A percentile compares a stretch with the other conserved stretches of the same genome.
phyloP scores from a whole-genome alignment of 495 filamentous ascomycete species.

The Aspergillus heteromorphus region DNA sequence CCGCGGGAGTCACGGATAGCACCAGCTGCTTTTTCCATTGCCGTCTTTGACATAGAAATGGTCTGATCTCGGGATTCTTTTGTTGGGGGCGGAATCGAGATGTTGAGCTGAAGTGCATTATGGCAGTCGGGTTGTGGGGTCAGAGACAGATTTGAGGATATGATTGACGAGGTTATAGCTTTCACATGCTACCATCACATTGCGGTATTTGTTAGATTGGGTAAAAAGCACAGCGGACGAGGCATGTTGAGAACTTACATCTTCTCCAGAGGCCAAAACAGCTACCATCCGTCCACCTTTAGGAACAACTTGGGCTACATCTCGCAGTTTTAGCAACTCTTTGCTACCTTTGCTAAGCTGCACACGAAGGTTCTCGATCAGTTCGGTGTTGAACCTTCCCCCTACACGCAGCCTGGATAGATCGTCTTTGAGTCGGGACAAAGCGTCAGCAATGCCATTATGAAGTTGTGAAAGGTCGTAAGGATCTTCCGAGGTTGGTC shows the following conservation, averaged over 20 bases:
- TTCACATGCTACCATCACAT: constrained; percentile 52
- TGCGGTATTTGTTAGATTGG: neutral
- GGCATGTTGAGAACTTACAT: constrained; percentile 38
- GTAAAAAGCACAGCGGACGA: constrained; percentile 6
- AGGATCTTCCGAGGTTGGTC: constrained; percentile 44
- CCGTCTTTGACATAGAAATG: constrained; percentile 51
- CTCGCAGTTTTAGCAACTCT: constrained; percentile 49
- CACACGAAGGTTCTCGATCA: constrained; percentile 61
- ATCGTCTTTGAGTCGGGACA: constrained; percentile 54
- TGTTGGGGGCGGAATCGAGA: constrained; percentile 64
- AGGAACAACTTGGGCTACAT: constrained; percentile 72
- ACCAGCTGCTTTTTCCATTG: constrained; percentile 53
- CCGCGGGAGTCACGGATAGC: constrained; percentile 51
- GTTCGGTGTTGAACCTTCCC: constrained; percentile 63
- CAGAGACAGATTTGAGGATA: constrained; percentile 61
- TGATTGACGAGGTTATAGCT: constrained; percentile 65
- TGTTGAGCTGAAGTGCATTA: constrained; percentile 64
- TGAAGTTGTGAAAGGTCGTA: constrained; percentile 64
- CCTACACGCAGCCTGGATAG: constrained; percentile 61
- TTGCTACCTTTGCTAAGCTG: constrained; percentile 49
- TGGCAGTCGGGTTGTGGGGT: constrained; percentile 66
- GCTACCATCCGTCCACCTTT: constrained; percentile 62
- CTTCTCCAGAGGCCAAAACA: constrained; percentile 58
- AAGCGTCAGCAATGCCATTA: constrained; percentile 49
- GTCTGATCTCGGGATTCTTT: constrained; percentile 54